Base-by-base conservation (phyloP, 306 rosid genomes). In the Alnus rubra region DNA sequence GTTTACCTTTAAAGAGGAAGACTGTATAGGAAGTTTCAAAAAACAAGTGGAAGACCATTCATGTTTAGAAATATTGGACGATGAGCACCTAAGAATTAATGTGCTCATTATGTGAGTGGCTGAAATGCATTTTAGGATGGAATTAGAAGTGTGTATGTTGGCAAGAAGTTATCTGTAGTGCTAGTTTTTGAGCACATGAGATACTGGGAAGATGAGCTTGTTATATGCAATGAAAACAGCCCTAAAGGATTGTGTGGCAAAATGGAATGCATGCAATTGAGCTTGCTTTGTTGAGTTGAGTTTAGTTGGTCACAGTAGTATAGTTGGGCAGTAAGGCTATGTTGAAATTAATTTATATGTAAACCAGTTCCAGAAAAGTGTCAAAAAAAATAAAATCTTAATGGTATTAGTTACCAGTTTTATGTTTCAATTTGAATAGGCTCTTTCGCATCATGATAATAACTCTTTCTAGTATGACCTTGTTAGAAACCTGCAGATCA, bases 361-460 rank as follows among this genome's bases (percentile, higher is more conserved):
- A 19, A 56, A 42, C 81, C 48, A 54, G 35, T 56, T 78, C 70
- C 71, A 47, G 35, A 31, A 78, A 69, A 54, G 33, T 9, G 5
- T 23, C 3, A 56, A 1, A 56, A 1, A 33, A 33, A 33, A 33
- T 1, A 56, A n/a, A n/a, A 56, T 56, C 33, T 8, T 19, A n/a
- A 56, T n/a, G 63, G 63, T 19, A 7, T 56, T 56, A 10, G 63
- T 56, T n/a, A 19, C 12, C 2, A 33, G 37, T 33, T 33, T 33
- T 33, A 33, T 33, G 37, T 56, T 23, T n/a, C 63, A 56, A 8
- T 3, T 55, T 56, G 31, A 56, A 33, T 56, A 56, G 63, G 13
- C 63, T 56, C 31, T 56, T 7, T 56, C 3, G 4, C 63, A 56
- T 33, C 37, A 33, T 33, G 37, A 1, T n/a, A 10, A 56, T n/a